phyloP scores from a whole-genome alignment of 2,329 filamentous ascomycete genomes.

The Cytospora paraplurivora region DNA sequence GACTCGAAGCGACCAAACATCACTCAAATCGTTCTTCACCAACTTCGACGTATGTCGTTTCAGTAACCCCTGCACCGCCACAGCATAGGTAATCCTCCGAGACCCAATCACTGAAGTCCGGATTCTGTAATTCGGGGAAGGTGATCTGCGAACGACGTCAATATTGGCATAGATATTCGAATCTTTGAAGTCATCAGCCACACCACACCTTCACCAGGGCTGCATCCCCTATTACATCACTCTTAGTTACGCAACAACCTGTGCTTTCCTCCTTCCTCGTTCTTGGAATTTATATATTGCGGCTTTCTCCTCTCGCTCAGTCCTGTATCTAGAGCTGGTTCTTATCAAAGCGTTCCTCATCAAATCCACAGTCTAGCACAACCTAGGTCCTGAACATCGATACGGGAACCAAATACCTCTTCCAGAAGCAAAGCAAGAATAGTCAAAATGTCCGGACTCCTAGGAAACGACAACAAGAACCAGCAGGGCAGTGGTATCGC shows the following conservation, averaged over 20 bases:
- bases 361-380: not conserved
- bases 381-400: not conserved
- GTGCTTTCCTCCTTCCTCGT: not conserved
- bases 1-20: not conserved
- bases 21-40: not conserved
- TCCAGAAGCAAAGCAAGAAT: not conserved
- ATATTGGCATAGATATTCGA: conserved; percentile 1
- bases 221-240: conserved; percentile 13
- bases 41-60: conserved; percentile 3
- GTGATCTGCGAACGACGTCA: conserved; percentile 27
- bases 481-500: conserved; percentile 18
- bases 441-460: conserved; percentile 23
- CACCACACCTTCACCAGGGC: conserved; percentile 7
- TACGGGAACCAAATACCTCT: not conserved
- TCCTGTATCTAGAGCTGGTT: not conserved
- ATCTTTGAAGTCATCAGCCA: conserved; percentile 25
- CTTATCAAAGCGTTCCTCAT: not conserved
- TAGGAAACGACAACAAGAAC: conserved; percentile 26
- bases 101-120: conserved; percentile 4
- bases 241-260: conserved; percentile 2
- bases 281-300: not conserved
- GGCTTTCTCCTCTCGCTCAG: not conserved
- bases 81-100: conserved; percentile 16
- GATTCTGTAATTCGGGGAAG: conserved; percentile 4
- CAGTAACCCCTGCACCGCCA: conserved; percentile 27